Evolutionary conservation across 129 eudicot genomes (phyloP).

Genomic region (Helianthus annuus): HanXRQr2.0-SUNRISE NC_035444.2:17027929-17028428

Average conservation of each 20-base stretch:
- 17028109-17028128: slow-evolving; percentile 84
- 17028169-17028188: slow-evolving; percentile 45
- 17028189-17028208: not conserved
- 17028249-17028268: slow-evolving; percentile 98
- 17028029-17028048: slow-evolving; percentile 63
- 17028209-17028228: not conserved
- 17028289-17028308: slow-evolving; percentile 53
- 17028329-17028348: slow-evolving; percentile 88
- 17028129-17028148: slow-evolving; percentile 62
- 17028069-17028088: slow-evolving; percentile 77
- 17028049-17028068: slow-evolving; percentile 97
- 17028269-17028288: slow-evolving; percentile 61
- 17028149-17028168: slow-evolving; percentile 94
- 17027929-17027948: slow-evolving; percentile 5
- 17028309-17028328: slow-evolving; percentile 89
- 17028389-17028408: slow-evolving; percentile 89
- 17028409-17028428: slow-evolving; percentile 24
- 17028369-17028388: slow-evolving; percentile 95
- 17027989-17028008: slow-evolving; percentile 4
- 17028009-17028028: not conserved
- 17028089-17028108: slow-evolving; percentile 70
- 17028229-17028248: slow-evolving; percentile 45
- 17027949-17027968: not conserved
- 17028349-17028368: slow-evolving; percentile 99
- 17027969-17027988: not conserved